phyloP scores from a whole-genome alignment of 2,329 filamentous ascomycete genomes.

The Colletotrichum tropicicola region DNA sequence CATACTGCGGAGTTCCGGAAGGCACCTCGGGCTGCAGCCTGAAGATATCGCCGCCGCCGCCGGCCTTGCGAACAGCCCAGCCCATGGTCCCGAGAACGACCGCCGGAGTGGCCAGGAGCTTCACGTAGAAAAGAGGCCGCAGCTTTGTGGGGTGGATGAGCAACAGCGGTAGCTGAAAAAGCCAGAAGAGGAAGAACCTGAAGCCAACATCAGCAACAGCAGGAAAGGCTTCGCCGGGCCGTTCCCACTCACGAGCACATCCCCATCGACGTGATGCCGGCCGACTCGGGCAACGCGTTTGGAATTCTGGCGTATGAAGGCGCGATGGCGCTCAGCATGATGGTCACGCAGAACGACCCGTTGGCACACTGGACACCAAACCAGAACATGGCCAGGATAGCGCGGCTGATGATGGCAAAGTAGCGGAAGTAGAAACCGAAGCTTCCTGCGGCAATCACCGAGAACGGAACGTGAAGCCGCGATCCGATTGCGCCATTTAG shows the following conservation, averaged over 20 bases:
- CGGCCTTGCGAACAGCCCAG: constrained; percentile 26
- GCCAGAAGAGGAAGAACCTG: constrained; percentile 68
- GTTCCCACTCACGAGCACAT: constrained; percentile 26
- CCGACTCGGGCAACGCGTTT: constrained; percentile 58
- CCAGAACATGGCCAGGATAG: constrained; percentile 61
- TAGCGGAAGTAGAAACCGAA: constrained; percentile 48
- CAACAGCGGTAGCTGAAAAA: constrained; percentile 61
- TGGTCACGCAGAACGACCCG: constrained; percentile 33
- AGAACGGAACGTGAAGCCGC: constrained; percentile 47
- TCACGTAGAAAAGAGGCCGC: constrained; percentile 62
- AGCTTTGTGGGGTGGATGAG: constrained; percentile 64
- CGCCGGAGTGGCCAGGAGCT: constrained; percentile 42
- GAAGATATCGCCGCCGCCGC: constrained; percentile 33
- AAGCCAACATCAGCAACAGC: neutral
- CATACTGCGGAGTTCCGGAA: constrained; percentile 18
- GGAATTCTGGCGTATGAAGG: constrained; percentile 61
- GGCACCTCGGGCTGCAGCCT: constrained; percentile 15
- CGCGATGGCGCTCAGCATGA: constrained; percentile 57
- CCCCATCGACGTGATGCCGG: constrained; percentile 56
- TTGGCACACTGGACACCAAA: constrained; percentile 64
- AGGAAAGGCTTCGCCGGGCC: neutral
- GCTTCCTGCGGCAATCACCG: constrained; percentile 43
- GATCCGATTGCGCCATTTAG: constrained; percentile 47
- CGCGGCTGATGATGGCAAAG: constrained; percentile 47
- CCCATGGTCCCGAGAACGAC: constrained; percentile 33